Evolutionary conservation across 768 basidiomycete genomes (phyloP), one percentile per base, ranked within the genome.

Genomic region (Tulasnella sp.): DNA sequence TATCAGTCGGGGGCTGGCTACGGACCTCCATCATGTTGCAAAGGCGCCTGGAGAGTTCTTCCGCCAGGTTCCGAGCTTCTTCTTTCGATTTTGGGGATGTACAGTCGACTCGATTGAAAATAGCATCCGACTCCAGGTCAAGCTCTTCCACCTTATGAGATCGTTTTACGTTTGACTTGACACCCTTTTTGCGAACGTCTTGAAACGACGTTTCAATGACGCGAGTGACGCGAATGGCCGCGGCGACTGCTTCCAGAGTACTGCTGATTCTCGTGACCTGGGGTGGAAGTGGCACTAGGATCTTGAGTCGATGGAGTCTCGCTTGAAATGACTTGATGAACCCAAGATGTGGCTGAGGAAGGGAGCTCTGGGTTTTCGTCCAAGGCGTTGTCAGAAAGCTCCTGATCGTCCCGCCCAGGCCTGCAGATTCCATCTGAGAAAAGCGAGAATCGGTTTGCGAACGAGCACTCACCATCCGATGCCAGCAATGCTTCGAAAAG

Each of bases 1-100:
- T 24, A 24, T 64, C 60, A 64, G n/a, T 31, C 31, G n/a, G n/a
- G 12, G 60, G 24, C 6, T 24, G 11, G 20, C 34, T 16, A 37
- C 64, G 34, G 64, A 69, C 64, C 64, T 69, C 18, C 64, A 69
- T 69, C 64, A 69, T 69, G 64, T 69, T 69, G 31, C 31, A 69
- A 1, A 69, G 28, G 1, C 64, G 64, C 31, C 34, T 69, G 16
- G 64, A 69, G 28, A 69, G 64, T 2, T 37, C 34, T 18, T 37
- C 64, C 0, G 34, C 31, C 5, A 69, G 64, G 31, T 37, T 12
- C 16, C 20, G 64, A 37, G 64, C 64, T 1, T 69, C 64, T 2
- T 69, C 64, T 11, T 34, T n/a, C 46, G 34, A 50, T 7, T 22
- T 34, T 22, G 41, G 42, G 11, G 76, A 76, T 22, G 22, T 11